Evolutionary conservation across 371 early-diverging fungal species (phyloP).

Genomic region (Apophysomyces trapeziformis): DNA sequence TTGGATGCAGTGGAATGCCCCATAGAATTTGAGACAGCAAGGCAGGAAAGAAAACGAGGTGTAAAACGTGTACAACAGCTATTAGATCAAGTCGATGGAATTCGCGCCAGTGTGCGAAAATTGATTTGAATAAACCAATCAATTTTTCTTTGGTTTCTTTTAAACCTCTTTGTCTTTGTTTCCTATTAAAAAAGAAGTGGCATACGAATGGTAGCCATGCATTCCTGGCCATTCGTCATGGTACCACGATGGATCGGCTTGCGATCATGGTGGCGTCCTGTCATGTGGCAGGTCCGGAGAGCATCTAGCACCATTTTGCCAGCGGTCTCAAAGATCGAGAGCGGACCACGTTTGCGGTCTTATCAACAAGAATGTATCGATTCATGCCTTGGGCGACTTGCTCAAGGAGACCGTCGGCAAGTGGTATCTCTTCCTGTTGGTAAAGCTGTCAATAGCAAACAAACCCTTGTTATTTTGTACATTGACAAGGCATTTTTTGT

Average conservation of each 20-base stretch:
- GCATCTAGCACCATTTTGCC: background rate
- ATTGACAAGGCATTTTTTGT: constrained; percentile 8
- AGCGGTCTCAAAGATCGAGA: background rate
- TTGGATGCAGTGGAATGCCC: constrained; percentile 64
- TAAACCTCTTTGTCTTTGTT: background rate
- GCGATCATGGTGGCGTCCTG: background rate
- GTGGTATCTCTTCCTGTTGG: constrained; percentile 85
- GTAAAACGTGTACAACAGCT: constrained; percentile 55
- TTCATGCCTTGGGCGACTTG: constrained; percentile 50
- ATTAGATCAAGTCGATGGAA: constrained; percentile 57
- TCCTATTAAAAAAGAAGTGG: background rate
- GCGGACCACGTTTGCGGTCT: background rate
- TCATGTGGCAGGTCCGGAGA: background rate
- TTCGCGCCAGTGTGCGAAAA: constrained; percentile 23
- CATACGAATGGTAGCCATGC: background rate
- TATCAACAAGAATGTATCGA: constrained; percentile 89
- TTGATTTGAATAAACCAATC: background rate
- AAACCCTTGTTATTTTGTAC: constrained; percentile 5
- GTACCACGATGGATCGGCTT: background rate
- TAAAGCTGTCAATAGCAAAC: constrained; percentile 19
- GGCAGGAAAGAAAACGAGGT: constrained; percentile 60
- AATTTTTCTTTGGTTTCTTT: background rate
- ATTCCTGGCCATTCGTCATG: background rate
- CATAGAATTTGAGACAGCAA: constrained; percentile 59
- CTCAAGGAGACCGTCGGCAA: constrained; percentile 66